These are phyloP conservation scores for Trametes elegans DNA, from an alignment of 768 basidiomycete genomes.

Conservation along the genomic window DNA sequence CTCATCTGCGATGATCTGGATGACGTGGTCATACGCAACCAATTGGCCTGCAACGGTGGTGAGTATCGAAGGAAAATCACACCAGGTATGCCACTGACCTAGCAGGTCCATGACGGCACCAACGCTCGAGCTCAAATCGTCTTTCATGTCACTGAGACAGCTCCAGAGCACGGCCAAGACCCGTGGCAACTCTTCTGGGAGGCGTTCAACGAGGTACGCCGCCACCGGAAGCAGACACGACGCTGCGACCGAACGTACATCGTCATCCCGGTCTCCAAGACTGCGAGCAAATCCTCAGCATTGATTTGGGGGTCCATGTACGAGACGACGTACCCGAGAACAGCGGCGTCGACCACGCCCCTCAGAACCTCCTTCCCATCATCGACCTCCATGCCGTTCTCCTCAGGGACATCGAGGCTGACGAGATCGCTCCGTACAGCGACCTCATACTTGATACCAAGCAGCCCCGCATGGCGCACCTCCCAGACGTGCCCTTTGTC, in stretches of 20 bases:
- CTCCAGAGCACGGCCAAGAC: constrained; percentile 88
- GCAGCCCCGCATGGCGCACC: constrained; percentile 93
- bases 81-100: too few species aligned
- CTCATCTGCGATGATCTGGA: constrained; percentile 67
- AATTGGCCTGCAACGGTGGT: constrained; percentile 59
- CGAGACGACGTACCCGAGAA: constrained; percentile 70
- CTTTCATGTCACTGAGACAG: constrained; percentile 90
- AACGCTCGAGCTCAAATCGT: constrained; percentile 94
- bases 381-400: constrained; percentile 24
- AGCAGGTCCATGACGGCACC: constrained; percentile 97
- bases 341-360: constrained; percentile 86
- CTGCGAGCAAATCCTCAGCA: constrained; percentile 39
- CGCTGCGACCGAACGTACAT: constrained; percentile 94
- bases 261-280: constrained; percentile 88
- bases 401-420: constrained; percentile 34
- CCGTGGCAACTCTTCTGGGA: constrained; percentile 67
- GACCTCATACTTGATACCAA: constrained; percentile 97
- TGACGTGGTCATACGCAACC: constrained; percentile 76
- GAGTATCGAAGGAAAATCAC: not conserved
- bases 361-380: constrained; percentile 59
- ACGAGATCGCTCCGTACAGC: constrained; percentile 89
- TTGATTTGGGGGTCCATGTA: not conserved
- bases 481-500: constrained; percentile 82
- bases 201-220: constrained; percentile 67
- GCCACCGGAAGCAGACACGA: constrained; percentile 90